phyloP scores from a whole-genome alignment of 345 rosid species.

The Eucalyptus curtisii region DNA sequence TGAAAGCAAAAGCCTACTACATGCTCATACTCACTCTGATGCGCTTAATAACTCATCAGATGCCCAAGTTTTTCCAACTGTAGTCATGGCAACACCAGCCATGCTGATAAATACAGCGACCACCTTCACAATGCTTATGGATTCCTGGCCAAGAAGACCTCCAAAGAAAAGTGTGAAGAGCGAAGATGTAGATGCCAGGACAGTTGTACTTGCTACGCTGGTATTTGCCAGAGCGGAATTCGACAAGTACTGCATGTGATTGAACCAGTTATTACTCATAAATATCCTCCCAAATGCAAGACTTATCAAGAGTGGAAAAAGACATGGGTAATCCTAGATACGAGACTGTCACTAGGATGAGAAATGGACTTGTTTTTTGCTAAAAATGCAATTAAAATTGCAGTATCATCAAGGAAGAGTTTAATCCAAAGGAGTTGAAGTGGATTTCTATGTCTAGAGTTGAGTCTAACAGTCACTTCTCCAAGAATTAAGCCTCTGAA shows the following conservation, averaged over 20 bases:
- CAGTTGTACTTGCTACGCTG: slow-evolving; percentile 61
- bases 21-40: slow-evolving; percentile 25
- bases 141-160: slow-evolving; percentile 51
- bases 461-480: background rate
- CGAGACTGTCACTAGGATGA: background rate
- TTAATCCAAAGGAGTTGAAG: background rate
- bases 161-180: slow-evolving; percentile 61
- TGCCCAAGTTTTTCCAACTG: slow-evolving; percentile 54
- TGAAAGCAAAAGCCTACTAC: background rate
- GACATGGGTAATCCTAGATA: background rate
- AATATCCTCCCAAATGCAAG: background rate
- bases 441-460: background rate
- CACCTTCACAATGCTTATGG: slow-evolving; percentile 30
- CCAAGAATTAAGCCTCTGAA: background rate
- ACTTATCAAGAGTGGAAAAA: background rate
- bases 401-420: background rate
- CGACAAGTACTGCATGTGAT: slow-evolving; percentile 31
- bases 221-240: slow-evolving; percentile 60
- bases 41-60: slow-evolving; percentile 25
- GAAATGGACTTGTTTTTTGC: background rate
- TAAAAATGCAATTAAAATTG: background rate
- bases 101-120: slow-evolving; percentile 53
- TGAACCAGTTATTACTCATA: background rate
- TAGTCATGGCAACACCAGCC: slow-evolving; percentile 66
- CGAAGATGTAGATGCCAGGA: slow-evolving; percentile 53